Conservation (phyloP, 140 eudicot genomes). For the Anethum foeniculum region DNA sequence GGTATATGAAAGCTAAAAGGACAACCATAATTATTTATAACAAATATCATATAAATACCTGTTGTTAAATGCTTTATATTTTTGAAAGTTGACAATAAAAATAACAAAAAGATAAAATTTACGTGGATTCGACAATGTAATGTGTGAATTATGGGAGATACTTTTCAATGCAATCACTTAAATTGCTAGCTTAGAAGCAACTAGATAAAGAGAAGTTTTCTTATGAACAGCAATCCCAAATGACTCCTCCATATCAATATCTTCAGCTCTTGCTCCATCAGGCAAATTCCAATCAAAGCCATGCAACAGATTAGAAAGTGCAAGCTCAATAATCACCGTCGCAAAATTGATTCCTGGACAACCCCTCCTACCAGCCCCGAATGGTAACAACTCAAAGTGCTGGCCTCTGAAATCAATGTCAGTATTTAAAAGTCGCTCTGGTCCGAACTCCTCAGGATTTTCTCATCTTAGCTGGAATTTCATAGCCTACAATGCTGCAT, state of each 20-base stretch:
- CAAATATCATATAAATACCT: too few species aligned
- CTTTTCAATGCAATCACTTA: too few species aligned
- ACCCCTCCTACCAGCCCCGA: not conserved
- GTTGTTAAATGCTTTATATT: too few species aligned
- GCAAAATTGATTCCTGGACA: not conserved
- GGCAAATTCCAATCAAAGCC: not conserved
- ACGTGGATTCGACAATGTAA: too few species aligned
- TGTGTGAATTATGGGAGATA: too few species aligned
- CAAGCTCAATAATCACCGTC: not conserved
- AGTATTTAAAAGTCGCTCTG: not conserved
- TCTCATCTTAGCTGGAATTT: not conserved
- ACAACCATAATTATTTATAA: too few species aligned
- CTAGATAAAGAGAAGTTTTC: not conserved
- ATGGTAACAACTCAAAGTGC: not conserved
- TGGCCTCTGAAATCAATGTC: not conserved
- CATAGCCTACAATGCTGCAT: not conserved
- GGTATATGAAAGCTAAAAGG: too few species aligned
- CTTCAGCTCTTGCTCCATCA: not conserved
- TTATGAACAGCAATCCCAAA: not conserved
- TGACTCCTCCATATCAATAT: slow-evolving; percentile 1
- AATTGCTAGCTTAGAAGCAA: not conserved
- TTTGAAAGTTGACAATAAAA: too few species aligned
- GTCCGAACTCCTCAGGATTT: not conserved
- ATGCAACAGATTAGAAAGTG: not conserved
- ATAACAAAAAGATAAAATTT: too few species aligned